Conservation (phyloP, 805 yeast genomes). For the Schizosaccharomyces cryophilus region DNA sequence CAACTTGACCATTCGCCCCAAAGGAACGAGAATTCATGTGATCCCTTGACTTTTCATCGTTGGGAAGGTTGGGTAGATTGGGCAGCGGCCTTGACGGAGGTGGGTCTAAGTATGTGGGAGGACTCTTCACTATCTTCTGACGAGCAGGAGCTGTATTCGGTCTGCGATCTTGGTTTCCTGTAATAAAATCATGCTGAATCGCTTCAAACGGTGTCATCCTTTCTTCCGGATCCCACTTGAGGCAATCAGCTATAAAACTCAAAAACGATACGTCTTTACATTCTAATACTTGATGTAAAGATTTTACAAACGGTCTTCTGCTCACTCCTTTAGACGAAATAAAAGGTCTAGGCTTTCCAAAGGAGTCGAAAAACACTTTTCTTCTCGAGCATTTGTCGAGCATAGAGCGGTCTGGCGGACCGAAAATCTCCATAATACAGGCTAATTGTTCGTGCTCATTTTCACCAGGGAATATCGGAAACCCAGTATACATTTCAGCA, state of each 20-base stretch:
- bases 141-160: not conserved
- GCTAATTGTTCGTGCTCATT: conserved; percentile 70
- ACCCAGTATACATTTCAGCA: conserved; percentile 80
- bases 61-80: no score
- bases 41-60: no score
- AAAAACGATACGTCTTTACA: conserved; percentile 11
- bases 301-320: conserved; percentile 10
- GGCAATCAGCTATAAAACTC: conserved; percentile 30
- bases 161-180: conserved; percentile 6
- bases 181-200: conserved; percentile 16
- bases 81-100: not conserved
- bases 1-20: no score
- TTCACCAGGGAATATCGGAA: conserved; percentile 87
- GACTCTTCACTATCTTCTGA: not conserved
- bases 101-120: not conserved
- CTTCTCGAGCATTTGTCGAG: conserved; percentile 15
- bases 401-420: conserved; percentile 44
- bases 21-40: no score
- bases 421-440: conserved; percentile 71
- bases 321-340: conserved; percentile 10
- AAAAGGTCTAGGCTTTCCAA: conserved; percentile 14
- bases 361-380: conserved; percentile 16
- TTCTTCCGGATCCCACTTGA: conserved; percentile 51
- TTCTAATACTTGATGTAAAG: conserved; percentile 10
- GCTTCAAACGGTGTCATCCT: conserved; percentile 17